phyloP scores from a whole-genome alignment of 2,329 filamentous ascomycete species.

The Beauveria sp. region DNA sequence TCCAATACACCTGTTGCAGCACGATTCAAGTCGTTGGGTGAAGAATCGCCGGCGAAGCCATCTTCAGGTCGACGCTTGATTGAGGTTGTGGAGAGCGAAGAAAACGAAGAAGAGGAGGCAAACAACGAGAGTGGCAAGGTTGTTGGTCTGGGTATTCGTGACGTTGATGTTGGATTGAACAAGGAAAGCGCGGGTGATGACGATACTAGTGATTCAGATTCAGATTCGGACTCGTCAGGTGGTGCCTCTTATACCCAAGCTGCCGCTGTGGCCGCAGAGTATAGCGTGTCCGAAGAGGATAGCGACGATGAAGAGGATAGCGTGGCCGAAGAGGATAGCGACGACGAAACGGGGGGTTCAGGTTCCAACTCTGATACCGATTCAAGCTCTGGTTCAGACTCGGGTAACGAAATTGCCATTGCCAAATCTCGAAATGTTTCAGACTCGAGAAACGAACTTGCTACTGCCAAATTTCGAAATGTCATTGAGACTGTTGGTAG shows the following conservation, averaged over 20 bases:
- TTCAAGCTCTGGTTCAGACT: slow-evolving; percentile 23
- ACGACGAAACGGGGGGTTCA: neutral
- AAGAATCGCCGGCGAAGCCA: neutral
- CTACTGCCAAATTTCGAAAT: slow-evolving; percentile 8
- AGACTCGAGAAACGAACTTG: neutral
- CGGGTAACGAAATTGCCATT: slow-evolving; percentile 8
- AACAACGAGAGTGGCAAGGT: neutral
- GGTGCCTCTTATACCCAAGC: neutral
- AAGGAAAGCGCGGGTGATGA: neutral
- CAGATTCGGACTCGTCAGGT: slow-evolving; percentile 6
- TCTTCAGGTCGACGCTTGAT: slow-evolving; percentile 10
- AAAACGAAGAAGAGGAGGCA: neutral
- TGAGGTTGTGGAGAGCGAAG: slow-evolving; percentile 12
- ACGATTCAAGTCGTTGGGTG: neutral
- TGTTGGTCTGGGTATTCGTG: neutral
- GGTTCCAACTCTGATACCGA: slow-evolving; percentile 15
- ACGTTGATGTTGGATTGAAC: neutral
- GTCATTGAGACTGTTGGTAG: neutral
- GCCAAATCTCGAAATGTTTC: slow-evolving; percentile 1
- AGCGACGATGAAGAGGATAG: neutral
- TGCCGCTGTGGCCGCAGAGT: neutral
- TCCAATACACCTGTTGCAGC: neutral
- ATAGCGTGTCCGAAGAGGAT: neutral
- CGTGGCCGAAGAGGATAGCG: neutral
- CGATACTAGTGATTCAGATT: slow-evolving; percentile 1